Conservation (phyloP, 306 rosid genomes). For the Parietaria judaica region DNA sequence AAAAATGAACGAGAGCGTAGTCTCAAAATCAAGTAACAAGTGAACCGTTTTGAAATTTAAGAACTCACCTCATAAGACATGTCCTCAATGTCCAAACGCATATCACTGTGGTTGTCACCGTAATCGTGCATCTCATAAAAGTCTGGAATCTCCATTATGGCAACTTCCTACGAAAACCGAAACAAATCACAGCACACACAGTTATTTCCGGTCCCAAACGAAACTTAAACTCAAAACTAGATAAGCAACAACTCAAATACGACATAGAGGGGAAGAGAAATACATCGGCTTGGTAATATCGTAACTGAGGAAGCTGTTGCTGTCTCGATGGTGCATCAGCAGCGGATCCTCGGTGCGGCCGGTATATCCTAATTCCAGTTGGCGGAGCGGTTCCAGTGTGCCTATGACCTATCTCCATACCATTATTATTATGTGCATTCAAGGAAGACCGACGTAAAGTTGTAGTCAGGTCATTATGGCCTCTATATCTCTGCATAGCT, state of each 20-base stretch:
- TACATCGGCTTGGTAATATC: slow-evolving; percentile 76
- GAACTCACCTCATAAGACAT: slow-evolving; percentile 89
- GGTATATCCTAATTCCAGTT: slow-evolving; percentile 51
- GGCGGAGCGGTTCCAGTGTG: slow-evolving; percentile 45
- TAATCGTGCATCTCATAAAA: slow-evolving; percentile 46
- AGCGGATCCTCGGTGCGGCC: slow-evolving; percentile 46
- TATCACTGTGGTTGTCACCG: slow-evolving; percentile 80
- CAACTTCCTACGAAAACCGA: slow-evolving; percentile 59
- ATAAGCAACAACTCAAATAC: not conserved
- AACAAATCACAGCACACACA: slow-evolving; percentile 4
- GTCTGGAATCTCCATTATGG: slow-evolving; percentile 56
- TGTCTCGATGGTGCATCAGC: slow-evolving; percentile 55
- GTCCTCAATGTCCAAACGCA: slow-evolving; percentile 96
- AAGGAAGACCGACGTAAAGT: slow-evolving; percentile 58
- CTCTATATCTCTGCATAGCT: slow-evolving; percentile 62
- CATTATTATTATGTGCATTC: slow-evolving; percentile 39
- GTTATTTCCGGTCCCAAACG: slow-evolving; percentile 13
- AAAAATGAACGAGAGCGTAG: not conserved
- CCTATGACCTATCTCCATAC: slow-evolving; percentile 58
- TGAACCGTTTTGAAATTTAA: slow-evolving; percentile 9
- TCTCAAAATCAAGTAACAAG: not conserved
- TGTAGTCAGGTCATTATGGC: slow-evolving; percentile 44
- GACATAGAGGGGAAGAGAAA: not conserved
- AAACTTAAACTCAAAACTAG: not conserved
- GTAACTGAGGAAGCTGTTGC: slow-evolving; percentile 50